Evolutionary conservation across 441 rosid species (phyloP).

Genomic region (Erysimum cheiri): DNA sequence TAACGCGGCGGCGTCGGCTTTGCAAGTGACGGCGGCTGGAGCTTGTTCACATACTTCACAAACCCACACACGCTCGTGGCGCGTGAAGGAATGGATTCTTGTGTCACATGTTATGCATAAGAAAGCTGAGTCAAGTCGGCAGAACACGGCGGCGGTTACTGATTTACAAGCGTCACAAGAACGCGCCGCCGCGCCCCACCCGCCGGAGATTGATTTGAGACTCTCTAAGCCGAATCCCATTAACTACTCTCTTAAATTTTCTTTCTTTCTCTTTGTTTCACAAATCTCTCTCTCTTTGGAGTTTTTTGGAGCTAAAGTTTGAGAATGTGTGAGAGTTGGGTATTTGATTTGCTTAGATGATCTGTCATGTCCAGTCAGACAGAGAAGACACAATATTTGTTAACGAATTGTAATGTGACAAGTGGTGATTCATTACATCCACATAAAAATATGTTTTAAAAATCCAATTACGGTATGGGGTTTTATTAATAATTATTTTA

Average conservation of each 20-base stretch:
- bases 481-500: not conserved
- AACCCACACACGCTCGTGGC: constrained; percentile 65
- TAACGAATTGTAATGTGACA: constrained; percentile 42
- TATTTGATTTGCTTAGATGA: constrained; percentile 46
- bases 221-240: constrained; percentile 55
- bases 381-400: constrained; percentile 18
- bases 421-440: constrained; percentile 47
- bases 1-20: constrained; percentile 73
- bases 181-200: constrained; percentile 58
- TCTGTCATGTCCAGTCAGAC: constrained; percentile 47
- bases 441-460: constrained; percentile 26
- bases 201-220: constrained; percentile 50
- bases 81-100: constrained; percentile 50
- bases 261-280: not conserved
- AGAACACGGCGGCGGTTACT: constrained; percentile 53
- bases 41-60: constrained; percentile 77
- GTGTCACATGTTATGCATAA: constrained; percentile 60
- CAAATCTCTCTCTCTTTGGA: not conserved
- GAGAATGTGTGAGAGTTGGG: constrained; percentile 37
- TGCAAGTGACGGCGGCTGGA: constrained; percentile 74
- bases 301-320: constrained; percentile 16
- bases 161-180: constrained; percentile 64
- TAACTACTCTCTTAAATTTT: not conserved
- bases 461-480: constrained; percentile 7
- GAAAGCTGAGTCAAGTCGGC: constrained; percentile 60